Conservation (phyloP, 208 protist species). For the Borovskyia barvae region DNA sequence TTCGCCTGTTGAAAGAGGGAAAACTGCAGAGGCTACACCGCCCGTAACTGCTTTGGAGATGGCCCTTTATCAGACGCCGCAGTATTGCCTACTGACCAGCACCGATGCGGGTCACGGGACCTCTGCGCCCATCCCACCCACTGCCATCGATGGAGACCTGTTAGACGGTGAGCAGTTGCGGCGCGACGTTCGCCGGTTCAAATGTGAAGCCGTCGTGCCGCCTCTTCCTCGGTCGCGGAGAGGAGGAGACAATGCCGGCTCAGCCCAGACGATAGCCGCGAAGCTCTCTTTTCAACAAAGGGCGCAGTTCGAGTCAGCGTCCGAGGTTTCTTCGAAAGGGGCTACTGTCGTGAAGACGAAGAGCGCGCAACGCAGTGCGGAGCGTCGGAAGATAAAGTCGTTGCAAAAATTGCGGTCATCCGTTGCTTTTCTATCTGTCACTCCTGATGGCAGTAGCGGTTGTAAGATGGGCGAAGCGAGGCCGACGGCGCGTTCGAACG, state of each 20-base stretch:
- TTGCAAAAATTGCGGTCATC: too few species aligned
- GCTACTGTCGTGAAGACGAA: too few species aligned
- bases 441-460: too few species aligned
- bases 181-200: too few species aligned
- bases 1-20: too few species aligned
- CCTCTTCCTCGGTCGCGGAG: neutral
- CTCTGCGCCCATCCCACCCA: neutral
- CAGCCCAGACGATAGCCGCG: neutral
- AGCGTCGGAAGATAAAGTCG: too few species aligned
- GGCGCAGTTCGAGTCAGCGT: neutral
- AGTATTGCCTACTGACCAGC: neutral
- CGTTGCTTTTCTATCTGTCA: too few species aligned
- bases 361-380: too few species aligned
- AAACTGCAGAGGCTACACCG: too few species aligned
- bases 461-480: too few species aligned
- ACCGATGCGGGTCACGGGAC: neutral
- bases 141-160: conserved; percentile 2
- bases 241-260: neutral
- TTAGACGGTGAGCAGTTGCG: neutral
- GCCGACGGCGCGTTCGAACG: neutral
- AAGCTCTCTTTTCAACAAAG: conserved; percentile 9
- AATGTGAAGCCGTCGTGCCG: too few species aligned
- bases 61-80: neutral
- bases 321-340: too few species aligned
- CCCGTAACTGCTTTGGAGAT: neutral